phyloP scores from a whole-genome alignment of 2,329 filamentous ascomycete genomes.

The Tolypocladium guangdongense region DNA sequence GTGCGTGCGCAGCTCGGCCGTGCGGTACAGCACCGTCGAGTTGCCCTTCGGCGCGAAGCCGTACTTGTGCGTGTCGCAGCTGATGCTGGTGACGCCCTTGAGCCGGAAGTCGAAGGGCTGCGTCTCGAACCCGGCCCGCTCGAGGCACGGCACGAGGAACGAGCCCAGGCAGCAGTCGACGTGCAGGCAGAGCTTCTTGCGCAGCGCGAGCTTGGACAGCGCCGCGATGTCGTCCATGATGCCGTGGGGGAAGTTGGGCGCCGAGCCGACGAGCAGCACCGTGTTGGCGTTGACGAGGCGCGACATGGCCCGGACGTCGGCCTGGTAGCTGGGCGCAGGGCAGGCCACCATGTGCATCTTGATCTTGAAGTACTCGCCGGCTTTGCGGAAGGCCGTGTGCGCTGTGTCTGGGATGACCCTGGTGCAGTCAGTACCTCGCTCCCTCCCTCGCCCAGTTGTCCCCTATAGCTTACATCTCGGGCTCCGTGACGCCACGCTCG shows the following conservation, averaged over 20 bases:
- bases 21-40: conserved; percentile 85
- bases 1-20: conserved; percentile 64
- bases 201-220: conserved; percentile 71
- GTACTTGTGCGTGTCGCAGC: conserved; percentile 97
- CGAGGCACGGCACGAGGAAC: conserved; percentile 85
- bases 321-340: conserved; percentile 76
- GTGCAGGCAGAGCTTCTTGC: conserved; percentile 75
- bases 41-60: conserved; percentile 98
- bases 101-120: conserved; percentile 88
- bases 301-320: conserved; percentile 65
- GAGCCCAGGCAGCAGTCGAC: conserved; percentile 97
- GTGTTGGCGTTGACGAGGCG: conserved; percentile 93
- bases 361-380: conserved; percentile 91
- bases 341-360: conserved; percentile 83
- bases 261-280: conserved; percentile 81
- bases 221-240: conserved; percentile 91
- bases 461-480: conserved; percentile 67
- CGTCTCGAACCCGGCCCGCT: conserved; percentile 84
- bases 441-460: not conserved
- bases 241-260: conserved; percentile 95
- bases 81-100: conserved; percentile 89
- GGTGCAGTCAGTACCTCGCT: not conserved
- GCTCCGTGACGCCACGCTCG: conserved; percentile 81
- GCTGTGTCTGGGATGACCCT: conserved; percentile 91
- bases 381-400: conserved; percentile 94